Evolutionary conservation across 805 yeast genomes (phyloP).

Genomic region (Hermanozyma aechmeae): DNA sequence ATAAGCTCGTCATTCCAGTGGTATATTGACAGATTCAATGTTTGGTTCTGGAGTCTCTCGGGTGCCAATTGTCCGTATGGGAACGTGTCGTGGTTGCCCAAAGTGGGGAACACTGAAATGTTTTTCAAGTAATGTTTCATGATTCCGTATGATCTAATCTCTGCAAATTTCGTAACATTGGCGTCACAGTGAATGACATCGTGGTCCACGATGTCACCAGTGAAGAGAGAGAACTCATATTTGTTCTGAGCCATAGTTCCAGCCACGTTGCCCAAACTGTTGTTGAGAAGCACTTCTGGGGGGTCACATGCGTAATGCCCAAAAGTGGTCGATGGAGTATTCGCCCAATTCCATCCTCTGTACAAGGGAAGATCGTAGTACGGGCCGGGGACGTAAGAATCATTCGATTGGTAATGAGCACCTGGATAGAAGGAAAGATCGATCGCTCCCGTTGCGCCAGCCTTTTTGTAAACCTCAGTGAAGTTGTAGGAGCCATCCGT

Average conservation of each 20-base stretch:
- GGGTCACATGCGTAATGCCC: conserved; percentile 61
- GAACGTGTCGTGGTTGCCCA: conserved; percentile 68
- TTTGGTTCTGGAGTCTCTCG: not conserved
- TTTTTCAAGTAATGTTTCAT: conserved; percentile 43
- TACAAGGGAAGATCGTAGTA: conserved; percentile 21
- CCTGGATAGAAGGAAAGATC: conserved; percentile 20
- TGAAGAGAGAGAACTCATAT: conserved; percentile 57
- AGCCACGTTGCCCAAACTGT: conserved; percentile 39
- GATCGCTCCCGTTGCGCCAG: conserved; percentile 7
- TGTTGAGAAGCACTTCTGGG: conserved; percentile 53
- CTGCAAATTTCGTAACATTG: conserved; percentile 63
- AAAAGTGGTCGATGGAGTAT: conserved; percentile 47
- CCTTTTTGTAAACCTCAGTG: conserved; percentile 16
- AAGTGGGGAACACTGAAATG: conserved; percentile 49
- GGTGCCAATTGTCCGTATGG: conserved; percentile 68
- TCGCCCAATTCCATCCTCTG: conserved; percentile 22
- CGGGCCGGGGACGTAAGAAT: conserved; percentile 20
- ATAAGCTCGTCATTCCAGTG: conserved; percentile 31
- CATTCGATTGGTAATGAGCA: conserved; percentile 17
- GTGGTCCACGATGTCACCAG: conserved; percentile 71
- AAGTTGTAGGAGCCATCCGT: conserved; percentile 17
- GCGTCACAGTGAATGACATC: conserved; percentile 42
- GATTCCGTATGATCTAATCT: conserved; percentile 57
- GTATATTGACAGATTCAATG: conserved; percentile 13
- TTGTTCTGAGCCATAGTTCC: conserved; percentile 20